Conservation (phyloP, 768 basidiomycete genomes). For the Tylopilus plumbeoviolaceoides region DNA sequence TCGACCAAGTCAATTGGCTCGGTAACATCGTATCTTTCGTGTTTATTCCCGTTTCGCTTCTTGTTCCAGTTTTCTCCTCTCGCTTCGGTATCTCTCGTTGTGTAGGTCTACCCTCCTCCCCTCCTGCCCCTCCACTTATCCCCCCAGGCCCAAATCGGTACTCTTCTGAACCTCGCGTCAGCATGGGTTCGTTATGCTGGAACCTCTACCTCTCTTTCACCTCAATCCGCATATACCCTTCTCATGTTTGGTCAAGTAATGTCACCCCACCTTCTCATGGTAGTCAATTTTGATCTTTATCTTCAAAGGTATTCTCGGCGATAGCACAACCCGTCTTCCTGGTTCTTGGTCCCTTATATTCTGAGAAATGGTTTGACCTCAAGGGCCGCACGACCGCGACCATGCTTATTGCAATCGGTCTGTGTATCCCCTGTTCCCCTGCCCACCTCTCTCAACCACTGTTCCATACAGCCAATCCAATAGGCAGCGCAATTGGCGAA, state of each 20-base stretch:
- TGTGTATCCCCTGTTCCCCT: slow-evolving; percentile 1
- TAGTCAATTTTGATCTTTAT: neutral
- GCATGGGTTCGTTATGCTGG: slow-evolving; percentile 79
- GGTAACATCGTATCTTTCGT: slow-evolving; percentile 62
- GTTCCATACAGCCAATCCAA: slow-evolving; percentile 53
- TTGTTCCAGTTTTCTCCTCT: slow-evolving; percentile 54
- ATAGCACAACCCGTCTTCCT: slow-evolving; percentile 72
- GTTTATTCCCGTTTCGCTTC: slow-evolving; percentile 59
- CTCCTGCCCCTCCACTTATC: neutral
- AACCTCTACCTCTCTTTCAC: slow-evolving; percentile 51
- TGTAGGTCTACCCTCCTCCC: slow-evolving; percentile 40
- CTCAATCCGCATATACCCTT: slow-evolving; percentile 54
- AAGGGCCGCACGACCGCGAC: slow-evolving; percentile 75
- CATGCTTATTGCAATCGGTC: slow-evolving; percentile 50
- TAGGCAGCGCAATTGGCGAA: slow-evolving; percentile 72
- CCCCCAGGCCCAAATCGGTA: slow-evolving; percentile 58
- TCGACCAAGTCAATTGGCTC: slow-evolving; percentile 78
- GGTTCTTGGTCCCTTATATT: slow-evolving; percentile 75
- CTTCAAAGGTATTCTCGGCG: slow-evolving; percentile 53
- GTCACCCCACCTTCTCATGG: neutral
- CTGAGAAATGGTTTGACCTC: slow-evolving; percentile 80
- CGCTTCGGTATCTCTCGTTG: slow-evolving; percentile 59
- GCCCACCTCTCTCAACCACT: neutral
- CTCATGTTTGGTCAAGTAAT: slow-evolving; percentile 68
- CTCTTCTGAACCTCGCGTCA: slow-evolving; percentile 49